Evolutionary conservation across 495 filamentous ascomycete genomes (phyloP).

Genomic region (Monascus purpureus): DNA sequence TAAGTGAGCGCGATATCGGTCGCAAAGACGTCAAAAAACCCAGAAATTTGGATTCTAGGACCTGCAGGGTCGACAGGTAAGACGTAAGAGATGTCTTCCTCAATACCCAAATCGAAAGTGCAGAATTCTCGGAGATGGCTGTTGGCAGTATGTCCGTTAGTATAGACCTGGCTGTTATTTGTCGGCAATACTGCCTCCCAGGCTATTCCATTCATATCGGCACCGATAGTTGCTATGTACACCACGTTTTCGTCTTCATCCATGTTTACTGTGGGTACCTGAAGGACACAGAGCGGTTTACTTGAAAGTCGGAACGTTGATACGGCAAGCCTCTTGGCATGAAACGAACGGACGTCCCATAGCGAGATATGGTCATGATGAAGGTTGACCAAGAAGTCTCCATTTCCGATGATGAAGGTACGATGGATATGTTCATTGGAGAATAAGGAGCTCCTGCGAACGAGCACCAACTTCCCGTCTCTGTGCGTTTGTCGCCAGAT

Average conservation of each 20-base stretch:
- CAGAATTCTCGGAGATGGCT: slow-evolving; percentile 51
- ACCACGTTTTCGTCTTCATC: slow-evolving; percentile 29
- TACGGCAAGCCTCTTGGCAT: slow-evolving; percentile 41
- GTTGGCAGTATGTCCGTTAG: slow-evolving; percentile 9
- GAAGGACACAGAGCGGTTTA: slow-evolving; percentile 71
- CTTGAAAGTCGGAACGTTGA: slow-evolving; percentile 47
- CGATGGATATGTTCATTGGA: slow-evolving; percentile 67
- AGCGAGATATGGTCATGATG: slow-evolving; percentile 62
- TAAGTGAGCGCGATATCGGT: slow-evolving; percentile 83
- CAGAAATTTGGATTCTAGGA: slow-evolving; percentile 51
- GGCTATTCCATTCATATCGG: slow-evolving; percentile 68
- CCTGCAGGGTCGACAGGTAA: slow-evolving; percentile 86
- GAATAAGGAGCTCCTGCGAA: slow-evolving; percentile 55
- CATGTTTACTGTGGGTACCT: slow-evolving; percentile 56
- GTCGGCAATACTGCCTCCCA: slow-evolving; percentile 56
- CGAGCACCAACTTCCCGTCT: slow-evolving; percentile 35
- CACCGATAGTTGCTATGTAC: slow-evolving; percentile 72
- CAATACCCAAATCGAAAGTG: slow-evolving; percentile 53
- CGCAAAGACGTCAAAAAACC: slow-evolving; percentile 77
- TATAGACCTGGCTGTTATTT: slow-evolving; percentile 8
- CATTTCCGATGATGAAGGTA: slow-evolving; percentile 60
- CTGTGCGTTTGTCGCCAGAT: slow-evolving; percentile 60
- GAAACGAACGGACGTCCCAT: slow-evolving; percentile 57
- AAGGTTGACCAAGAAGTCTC: slow-evolving; percentile 68
- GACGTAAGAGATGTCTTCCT: slow-evolving; percentile 68